phyloP scores from a whole-genome alignment of 495 filamentous ascomycete genomes.

The Penicillium coffeae region DNA sequence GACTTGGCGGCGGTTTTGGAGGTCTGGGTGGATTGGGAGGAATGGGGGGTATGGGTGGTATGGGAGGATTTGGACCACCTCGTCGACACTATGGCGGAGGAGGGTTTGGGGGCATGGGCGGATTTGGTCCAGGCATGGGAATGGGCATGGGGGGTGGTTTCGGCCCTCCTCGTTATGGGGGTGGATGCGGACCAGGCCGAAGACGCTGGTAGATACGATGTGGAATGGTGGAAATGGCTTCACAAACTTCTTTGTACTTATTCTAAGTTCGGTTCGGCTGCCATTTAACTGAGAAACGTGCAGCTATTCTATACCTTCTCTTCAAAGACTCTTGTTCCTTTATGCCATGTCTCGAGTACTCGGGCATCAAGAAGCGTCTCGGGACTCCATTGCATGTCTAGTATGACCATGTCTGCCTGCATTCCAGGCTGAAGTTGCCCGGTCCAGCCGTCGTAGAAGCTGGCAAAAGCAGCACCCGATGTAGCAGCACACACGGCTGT shows the following conservation, averaged over 20 bases:
- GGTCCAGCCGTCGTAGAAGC: slow-evolving; percentile 51
- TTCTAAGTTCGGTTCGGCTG: no score
- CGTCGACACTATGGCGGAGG: neutral
- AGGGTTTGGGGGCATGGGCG: neutral
- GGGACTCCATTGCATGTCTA: slow-evolving; percentile 54
- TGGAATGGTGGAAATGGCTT: no score
- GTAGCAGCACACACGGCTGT: slow-evolving; percentile 52
- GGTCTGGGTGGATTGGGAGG: no score
- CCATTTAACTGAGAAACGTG: no score
- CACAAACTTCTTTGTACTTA: no score
- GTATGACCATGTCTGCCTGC: slow-evolving; percentile 55
- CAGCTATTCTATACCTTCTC: neutral
- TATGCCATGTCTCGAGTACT: slow-evolving; percentile 52
- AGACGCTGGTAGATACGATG: neutral
- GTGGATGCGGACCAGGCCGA: neutral
- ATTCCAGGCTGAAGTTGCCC: slow-evolving; percentile 47
- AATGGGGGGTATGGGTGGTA: neutral
- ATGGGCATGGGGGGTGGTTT: neutral
- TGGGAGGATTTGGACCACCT: neutral
- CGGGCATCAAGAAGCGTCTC: slow-evolving; percentile 49
- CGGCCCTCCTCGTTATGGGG: neutral
- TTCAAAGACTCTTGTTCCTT: slow-evolving; percentile 44
- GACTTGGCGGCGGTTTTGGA: no score
- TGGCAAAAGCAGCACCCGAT: slow-evolving; percentile 54
- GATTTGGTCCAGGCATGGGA: neutral